Conservation (phyloP, 176 grass and related monocot species). For the Triticum timopheevii region DNA sequence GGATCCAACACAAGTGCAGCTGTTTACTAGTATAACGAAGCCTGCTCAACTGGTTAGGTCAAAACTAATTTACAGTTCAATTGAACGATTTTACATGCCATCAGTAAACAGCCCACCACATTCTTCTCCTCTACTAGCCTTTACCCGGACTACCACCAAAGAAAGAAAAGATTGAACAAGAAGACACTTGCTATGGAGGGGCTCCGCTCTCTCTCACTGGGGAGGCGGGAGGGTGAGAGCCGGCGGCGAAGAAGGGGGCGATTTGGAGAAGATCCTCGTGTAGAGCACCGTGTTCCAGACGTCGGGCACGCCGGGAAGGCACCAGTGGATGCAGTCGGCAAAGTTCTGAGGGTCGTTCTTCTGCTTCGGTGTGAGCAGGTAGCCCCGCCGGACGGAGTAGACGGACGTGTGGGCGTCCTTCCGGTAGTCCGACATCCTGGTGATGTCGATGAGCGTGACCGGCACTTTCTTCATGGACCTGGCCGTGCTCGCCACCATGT, state of each 20-base stretch:
- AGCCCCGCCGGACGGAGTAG: conserved; percentile 61
- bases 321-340: conserved; percentile 94
- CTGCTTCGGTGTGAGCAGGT: conserved; percentile 68
- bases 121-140: conserved; percentile 7
- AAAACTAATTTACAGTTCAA: conserved; percentile 54
- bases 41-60: conserved; percentile 23
- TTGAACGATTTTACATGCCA: conserved; percentile 24
- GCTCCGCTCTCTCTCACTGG: conserved; percentile 11
- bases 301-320: conserved; percentile 81
- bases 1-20: not conserved
- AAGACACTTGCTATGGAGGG: not conserved
- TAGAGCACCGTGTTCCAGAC: conserved; percentile 88
- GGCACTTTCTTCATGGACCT: conserved; percentile 57
- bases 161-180: conserved; percentile 1
- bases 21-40: not conserved
- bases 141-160: not conserved
- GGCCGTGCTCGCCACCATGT: conserved; percentile 40
- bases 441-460: conserved; percentile 70
- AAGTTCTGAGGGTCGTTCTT: conserved; percentile 55
- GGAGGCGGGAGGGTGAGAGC: not conserved
- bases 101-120: conserved; percentile 18
- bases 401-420: conserved; percentile 86
- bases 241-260: not conserved
- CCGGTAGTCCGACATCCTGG: conserved; percentile 78
- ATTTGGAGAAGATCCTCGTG: conserved; percentile 54